Evolutionary conservation across 257 asterid genomes (phyloP).

Genomic region (Plantago ovata): DNA sequence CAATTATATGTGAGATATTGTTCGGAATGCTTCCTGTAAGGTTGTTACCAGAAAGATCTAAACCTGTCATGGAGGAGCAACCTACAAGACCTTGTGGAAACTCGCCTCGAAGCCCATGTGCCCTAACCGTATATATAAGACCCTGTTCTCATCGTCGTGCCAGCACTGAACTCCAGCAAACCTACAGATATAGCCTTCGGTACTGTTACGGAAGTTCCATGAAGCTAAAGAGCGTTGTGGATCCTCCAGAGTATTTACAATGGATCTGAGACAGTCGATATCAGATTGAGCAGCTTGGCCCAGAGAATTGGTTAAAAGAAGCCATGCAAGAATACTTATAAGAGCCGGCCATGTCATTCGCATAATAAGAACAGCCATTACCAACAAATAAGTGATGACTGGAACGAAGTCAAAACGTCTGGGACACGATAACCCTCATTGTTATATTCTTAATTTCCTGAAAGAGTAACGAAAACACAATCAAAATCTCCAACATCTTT

Average conservation of each 20-base stretch:
- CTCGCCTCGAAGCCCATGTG: conserved; percentile 76
- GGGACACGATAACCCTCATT: conserved; percentile 15
- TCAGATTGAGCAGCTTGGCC: conserved; percentile 43
- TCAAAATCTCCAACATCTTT: conserved; percentile 5
- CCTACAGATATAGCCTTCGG: conserved; percentile 59
- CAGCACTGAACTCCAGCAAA: conserved; percentile 73
- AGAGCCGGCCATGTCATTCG: conserved; percentile 31
- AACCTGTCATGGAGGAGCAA: conserved; percentile 66
- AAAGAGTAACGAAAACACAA: conserved; percentile 12
- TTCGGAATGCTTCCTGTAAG: conserved; percentile 52
- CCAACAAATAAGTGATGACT: conserved; percentile 3
- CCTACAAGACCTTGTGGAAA: conserved; percentile 57
- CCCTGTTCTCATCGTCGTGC: conserved; percentile 68
- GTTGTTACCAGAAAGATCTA: conserved; percentile 69
- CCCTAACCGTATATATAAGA: conserved; percentile 48
- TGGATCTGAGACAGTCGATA: conserved; percentile 54
- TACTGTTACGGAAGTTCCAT: conserved; percentile 58
- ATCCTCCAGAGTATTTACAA: conserved; percentile 46
- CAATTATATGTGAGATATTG: conserved; percentile 41
- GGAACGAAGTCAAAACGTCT: conserved; percentile 18
- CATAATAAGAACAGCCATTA: conserved; percentile 19
- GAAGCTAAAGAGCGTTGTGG: conserved; percentile 43
- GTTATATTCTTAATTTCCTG: conserved; percentile 26
- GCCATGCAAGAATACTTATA: conserved; percentile 30
- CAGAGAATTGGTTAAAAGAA: conserved; percentile 30